Conservation (phyloP, 371 early-diverging fungal genomes). For the Sporodiniella umbellata region DNA sequence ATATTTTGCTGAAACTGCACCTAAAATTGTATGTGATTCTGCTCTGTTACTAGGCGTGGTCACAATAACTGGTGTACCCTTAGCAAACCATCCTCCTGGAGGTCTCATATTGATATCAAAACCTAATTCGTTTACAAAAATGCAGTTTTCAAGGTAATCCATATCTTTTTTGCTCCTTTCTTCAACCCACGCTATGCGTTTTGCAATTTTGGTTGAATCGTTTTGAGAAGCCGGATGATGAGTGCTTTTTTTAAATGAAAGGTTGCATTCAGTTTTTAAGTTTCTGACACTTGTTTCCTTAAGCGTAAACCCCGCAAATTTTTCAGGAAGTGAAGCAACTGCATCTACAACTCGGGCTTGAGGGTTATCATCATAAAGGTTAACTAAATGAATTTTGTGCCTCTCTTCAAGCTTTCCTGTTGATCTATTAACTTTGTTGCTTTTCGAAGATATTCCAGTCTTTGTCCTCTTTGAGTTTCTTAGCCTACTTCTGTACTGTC, state of each 20-base stretch:
- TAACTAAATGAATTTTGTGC: slow-evolving; percentile 7
- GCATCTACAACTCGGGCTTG: slow-evolving; percentile 6
- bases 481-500: no score
- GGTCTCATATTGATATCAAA: slow-evolving; percentile 14
- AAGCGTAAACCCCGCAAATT: slow-evolving; percentile 1
- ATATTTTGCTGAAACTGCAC: slow-evolving; percentile 10
- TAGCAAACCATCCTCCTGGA: slow-evolving; percentile 4
- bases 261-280: slow-evolving; percentile 4
- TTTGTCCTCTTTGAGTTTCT: no score
- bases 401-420: slow-evolving; percentile 10
- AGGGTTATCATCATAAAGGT: slow-evolving; percentile 10
- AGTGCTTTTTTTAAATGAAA: slow-evolving; percentile 5
- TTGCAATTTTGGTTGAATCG: slow-evolving; percentile 14
- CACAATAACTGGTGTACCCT: slow-evolving; percentile 14
- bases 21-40: slow-evolving; percentile 10
- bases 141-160: background rate
- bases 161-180: slow-evolving; percentile 8
- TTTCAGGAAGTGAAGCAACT: slow-evolving; percentile 12
- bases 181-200: slow-evolving; percentile 9
- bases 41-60: slow-evolving; percentile 7
- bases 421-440: no score
- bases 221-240: slow-evolving; percentile 12
- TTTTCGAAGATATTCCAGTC: no score
- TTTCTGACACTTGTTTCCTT: slow-evolving; percentile 9
- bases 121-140: slow-evolving; percentile 14